Percentiles rank a stretch among this genome's conserved stretches.
phyloP scores from a whole-genome alignment of 2,329 filamentous ascomycete species.

The Pseudogymnoascus sp. region DNA sequence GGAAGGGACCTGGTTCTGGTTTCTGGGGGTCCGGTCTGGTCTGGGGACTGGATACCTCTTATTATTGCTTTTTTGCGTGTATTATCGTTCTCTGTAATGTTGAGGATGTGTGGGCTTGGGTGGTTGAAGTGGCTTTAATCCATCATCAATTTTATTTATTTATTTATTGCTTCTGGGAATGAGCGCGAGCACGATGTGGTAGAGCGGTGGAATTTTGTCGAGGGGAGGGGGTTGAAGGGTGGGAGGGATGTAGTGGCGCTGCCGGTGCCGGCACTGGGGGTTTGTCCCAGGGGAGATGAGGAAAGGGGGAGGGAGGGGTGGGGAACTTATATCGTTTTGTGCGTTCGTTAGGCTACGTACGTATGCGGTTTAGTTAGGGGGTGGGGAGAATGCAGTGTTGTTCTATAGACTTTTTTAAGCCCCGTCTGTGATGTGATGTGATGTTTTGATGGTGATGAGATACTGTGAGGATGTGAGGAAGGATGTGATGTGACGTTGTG shows the following conservation, averaged over 20 bases:
- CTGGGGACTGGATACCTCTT: too few relatives aligned
- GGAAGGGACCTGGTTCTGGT: too few relatives aligned
- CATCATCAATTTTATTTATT: neutral
- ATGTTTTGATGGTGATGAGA: neutral
- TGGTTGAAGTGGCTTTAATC: neutral
- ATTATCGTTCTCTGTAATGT: neutral
- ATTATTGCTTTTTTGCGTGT: too few relatives aligned
- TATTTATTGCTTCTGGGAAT: neutral
- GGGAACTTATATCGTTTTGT: neutral
- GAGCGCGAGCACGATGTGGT: neutral
- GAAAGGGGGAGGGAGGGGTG: neutral
- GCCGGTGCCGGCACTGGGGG: neutral
- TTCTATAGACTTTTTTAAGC: neutral
- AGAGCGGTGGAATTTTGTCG: neutral
- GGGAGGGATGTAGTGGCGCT: neutral
- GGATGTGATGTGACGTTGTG: neutral
- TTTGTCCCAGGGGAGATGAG: neutral
- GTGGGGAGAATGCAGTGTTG: neutral
- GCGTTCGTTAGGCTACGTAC: neutral
- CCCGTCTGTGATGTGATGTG: neutral
- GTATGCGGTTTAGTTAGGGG: neutral
- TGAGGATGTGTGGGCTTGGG: neutral
- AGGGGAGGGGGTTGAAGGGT: too few relatives aligned
- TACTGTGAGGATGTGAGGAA: neutral
- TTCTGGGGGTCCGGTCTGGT: too few relatives aligned